Evolutionary conservation across 257 asterid genomes (phyloP), one percentile per base, ranked within the genome.

Genomic region (Linaria vulgaris): DNA sequence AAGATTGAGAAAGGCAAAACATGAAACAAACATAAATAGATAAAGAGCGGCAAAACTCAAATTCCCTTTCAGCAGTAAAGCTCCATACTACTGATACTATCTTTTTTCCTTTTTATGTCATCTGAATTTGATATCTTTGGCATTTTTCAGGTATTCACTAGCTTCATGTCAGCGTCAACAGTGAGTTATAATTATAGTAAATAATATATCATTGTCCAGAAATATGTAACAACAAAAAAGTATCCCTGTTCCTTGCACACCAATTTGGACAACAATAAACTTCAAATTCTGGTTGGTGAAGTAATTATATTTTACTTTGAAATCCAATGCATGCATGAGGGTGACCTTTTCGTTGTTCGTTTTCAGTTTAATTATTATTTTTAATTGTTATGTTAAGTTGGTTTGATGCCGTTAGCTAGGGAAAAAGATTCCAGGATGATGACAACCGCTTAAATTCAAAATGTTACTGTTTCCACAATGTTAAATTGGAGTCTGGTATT

Each of bases 141-240:
- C 67, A 30, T 66, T 66, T 63, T 41, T 6, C 19, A 34, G 17
- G 41, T 46, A 63, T n/a, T 72, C 15, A 1, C 46, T 62, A 59
- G 66, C 70, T 72, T 67, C 22, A 59, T 66, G 59, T 79, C 77
- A 59, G 57, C 71, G 12, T 75, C 84, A 68, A 13, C 1, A n/a
- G 27, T 74, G 10, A 7, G 14, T 59, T 72, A 34, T 20, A 31
- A 37, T 50, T 60, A 12, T 13, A 22, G 0, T 6, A 38, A 1
- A 7, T 14, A 47, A 49, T 31, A 27, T 44, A 27, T 69, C 62
- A 66, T 20, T 66, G 15, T 53, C 76, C 57, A 12, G n/a, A n/a
- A 44, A 4, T n/a, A 5, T 45, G 0, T n/a, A 13, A 0, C 41
- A 37, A 19, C 25, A 24, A 30, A n/a, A 51, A 15, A 24, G 44